Percentiles rank a stretch among this genome's conserved stretches.
Conservation (phyloP, 352 stramenopile species). For the Phytophthora constricta region DNA sequence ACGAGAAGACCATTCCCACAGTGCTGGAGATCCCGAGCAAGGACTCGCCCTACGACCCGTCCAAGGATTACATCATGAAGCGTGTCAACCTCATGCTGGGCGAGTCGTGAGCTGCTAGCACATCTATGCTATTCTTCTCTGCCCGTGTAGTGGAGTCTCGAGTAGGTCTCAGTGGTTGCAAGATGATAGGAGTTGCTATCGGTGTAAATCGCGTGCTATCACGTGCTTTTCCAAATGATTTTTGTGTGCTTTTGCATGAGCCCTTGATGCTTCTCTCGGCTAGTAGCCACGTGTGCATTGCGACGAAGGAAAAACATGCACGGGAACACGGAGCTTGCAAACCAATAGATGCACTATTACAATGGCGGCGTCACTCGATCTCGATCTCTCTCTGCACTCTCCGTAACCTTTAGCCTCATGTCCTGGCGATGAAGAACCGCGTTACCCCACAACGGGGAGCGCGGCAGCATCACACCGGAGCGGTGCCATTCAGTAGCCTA, state of each 20-base stretch:
- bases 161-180: slow-evolving; percentile 3
- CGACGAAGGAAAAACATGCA: no score
- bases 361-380: slow-evolving; percentile 18
- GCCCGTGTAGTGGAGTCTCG: neutral
- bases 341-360: slow-evolving; percentile 53
- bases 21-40: slow-evolving; percentile 99
- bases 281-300: no score
- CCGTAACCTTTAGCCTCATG: slow-evolving; percentile 29
- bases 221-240: slow-evolving; percentile 17
- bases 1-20: slow-evolving; percentile 98
- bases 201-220: slow-evolving; percentile 25
- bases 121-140: neutral
- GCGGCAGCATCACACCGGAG: slow-evolving; percentile 7
- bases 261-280: no score
- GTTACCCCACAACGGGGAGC: slow-evolving; percentile 22
- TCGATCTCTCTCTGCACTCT: slow-evolving; percentile 34
- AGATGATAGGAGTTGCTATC: slow-evolving; percentile 11
- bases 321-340: slow-evolving; percentile 23
- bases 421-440: slow-evolving; percentile 5
- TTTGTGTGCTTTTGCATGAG: slow-evolving; percentile 7
- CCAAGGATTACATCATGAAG: slow-evolving; percentile 99
- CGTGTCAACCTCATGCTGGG: slow-evolving; percentile 94
- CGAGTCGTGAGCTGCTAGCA: slow-evolving; percentile 43
- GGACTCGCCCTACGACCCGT: slow-evolving; percentile 94
- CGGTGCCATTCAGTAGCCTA: slow-evolving; percentile 38